Evolutionary conservation across 805 yeast species (phyloP).

Genomic region (Metschnikowia koreensis): DNA sequence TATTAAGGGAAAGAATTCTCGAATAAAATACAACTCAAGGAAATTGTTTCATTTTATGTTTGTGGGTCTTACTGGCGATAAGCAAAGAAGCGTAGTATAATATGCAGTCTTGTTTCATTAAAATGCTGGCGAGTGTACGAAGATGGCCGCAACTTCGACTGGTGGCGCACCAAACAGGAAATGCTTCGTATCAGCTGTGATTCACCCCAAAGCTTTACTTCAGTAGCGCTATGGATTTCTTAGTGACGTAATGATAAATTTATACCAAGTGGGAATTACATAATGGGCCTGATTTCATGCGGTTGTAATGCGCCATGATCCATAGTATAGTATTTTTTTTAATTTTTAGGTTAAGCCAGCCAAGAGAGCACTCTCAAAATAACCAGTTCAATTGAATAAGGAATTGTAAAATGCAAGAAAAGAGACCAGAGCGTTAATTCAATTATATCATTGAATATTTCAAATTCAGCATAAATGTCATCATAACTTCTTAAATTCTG

Average conservation of each 20-base stretch:
- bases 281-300: too few species aligned
- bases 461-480: too few species aligned
- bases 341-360: too few species aligned
- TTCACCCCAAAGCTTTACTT: not conserved
- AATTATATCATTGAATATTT: too few species aligned
- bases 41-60: conserved; percentile 7
- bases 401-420: too few species aligned
- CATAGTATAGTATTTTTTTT: too few species aligned
- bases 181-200: not conserved
- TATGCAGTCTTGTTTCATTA: not conserved
- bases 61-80: not conserved
- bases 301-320: too few species aligned
- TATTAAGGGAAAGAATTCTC: not conserved
- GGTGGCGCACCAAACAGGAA: not conserved
- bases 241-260: not conserved
- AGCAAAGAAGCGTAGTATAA: not conserved
- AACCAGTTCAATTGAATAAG: too few species aligned
- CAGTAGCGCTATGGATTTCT: not conserved
- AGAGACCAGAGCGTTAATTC: too few species aligned
- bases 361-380: too few species aligned
- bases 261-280: too few species aligned
- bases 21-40: conserved; percentile 1
- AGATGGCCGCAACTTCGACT: not conserved
- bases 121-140: not conserved
- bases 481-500: too few species aligned